phyloP scores from a whole-genome alignment of 139 green algal species.

The Bryopsis sp. region DNA sequence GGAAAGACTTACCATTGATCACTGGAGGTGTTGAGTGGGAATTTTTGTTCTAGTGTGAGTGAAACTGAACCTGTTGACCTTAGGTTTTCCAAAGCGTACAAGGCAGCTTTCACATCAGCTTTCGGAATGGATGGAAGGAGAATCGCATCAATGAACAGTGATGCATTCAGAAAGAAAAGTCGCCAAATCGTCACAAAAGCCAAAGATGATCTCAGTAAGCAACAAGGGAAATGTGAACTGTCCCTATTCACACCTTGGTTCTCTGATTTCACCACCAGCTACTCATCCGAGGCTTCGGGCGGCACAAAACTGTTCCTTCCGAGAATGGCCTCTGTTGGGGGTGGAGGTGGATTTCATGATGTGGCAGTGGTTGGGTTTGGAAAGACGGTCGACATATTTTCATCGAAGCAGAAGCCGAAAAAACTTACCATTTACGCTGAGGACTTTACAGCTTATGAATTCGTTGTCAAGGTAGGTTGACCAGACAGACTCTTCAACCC shows the following conservation, averaged over 20 bases:
- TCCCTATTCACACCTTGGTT: neutral
- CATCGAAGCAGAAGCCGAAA: slow-evolving; percentile 68
- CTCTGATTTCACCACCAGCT: neutral
- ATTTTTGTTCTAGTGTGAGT: too few species aligned
- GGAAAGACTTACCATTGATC: too few species aligned
- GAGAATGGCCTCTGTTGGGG: neutral
- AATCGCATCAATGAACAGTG: slow-evolving; percentile 4
- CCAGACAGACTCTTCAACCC: too few species aligned
- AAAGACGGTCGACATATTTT: slow-evolving; percentile 37
- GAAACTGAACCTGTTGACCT: too few species aligned
- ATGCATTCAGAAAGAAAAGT: neutral
- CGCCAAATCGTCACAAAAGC: neutral
- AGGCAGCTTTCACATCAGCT: neutral
- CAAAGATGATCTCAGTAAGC: neutral
- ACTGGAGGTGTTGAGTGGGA: too few species aligned
- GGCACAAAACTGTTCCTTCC: neutral
- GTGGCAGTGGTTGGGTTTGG: slow-evolving; percentile 37
- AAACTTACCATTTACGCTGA: slow-evolving; percentile 42
- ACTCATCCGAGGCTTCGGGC: neutral
- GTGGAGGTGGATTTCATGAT: neutral
- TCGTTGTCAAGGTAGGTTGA: slow-evolving; percentile 18
- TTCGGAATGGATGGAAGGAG: neutral
- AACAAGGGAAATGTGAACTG: neutral
- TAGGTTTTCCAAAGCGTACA: neutral
- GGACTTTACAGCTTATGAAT: neutral